Conservation (phyloP, 1,284 basidiomycete genomes). For the Phellinidium pouzarii region DNA sequence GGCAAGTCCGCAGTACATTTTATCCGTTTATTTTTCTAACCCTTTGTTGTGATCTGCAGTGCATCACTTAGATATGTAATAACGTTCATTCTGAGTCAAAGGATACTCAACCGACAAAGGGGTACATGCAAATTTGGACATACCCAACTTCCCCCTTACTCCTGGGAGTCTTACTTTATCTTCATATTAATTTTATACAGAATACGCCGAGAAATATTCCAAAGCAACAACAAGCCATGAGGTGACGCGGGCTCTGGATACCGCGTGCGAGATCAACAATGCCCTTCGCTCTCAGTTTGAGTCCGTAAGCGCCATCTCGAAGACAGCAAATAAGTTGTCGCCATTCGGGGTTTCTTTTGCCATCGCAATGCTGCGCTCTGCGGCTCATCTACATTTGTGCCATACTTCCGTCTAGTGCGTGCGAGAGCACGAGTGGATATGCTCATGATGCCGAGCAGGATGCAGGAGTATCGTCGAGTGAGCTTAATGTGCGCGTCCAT, state of each 20-base stretch:
- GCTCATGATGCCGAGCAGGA: no score
- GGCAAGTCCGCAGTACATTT: constrained; percentile 21
- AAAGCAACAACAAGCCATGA: neutral
- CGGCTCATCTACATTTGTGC: no score
- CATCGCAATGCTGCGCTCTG: neutral
- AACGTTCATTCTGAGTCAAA: constrained; percentile 34
- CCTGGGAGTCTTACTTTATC: neutral
- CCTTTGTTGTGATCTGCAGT: constrained; percentile 17
- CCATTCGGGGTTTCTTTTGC: neutral
- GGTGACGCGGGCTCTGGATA: constrained; percentile 8
- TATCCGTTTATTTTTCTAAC: neutral
- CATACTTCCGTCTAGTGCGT: neutral
- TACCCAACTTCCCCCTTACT: neutral
- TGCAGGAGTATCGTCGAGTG: neutral
- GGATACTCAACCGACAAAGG: constrained; percentile 30
- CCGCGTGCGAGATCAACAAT: constrained; percentile 13
- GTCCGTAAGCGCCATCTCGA: neutral
- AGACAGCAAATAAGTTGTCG: neutral
- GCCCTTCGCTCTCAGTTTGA: constrained; percentile 17
- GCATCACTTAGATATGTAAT: constrained; percentile 30
- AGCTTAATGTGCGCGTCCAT: constrained; percentile 12
- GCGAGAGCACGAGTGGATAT: neutral
- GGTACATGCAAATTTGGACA: constrained; percentile 21
- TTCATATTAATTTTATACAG: neutral
- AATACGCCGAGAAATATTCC: constrained; percentile 9